phyloP scores from a whole-genome alignment of 2,329 filamentous ascomycete genomes.

The Clarireedia monteithiana region DNA sequence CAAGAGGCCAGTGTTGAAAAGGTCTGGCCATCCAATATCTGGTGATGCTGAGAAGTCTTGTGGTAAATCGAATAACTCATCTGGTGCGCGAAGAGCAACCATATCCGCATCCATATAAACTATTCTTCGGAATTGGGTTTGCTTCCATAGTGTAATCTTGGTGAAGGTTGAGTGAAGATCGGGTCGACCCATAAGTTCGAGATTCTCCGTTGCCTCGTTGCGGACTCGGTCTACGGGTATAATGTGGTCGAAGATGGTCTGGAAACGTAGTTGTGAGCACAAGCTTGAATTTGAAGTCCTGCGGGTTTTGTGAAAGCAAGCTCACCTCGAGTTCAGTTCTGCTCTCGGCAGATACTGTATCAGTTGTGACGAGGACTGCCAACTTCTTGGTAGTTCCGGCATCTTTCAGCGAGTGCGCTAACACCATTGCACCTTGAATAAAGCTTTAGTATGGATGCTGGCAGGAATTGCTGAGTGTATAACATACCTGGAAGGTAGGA shows the following conservation, averaged over 20 bases:
- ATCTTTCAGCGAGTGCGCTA: slow-evolving; percentile 92
- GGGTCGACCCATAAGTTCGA: slow-evolving; percentile 83
- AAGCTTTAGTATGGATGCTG: slow-evolving; percentile 18
- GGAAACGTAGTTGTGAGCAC: slow-evolving; percentile 9
- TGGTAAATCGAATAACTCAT: slow-evolving; percentile 74
- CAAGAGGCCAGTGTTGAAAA: slow-evolving; percentile 98
- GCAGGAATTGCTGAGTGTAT: slow-evolving; percentile 7
- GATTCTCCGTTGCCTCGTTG: slow-evolving; percentile 71
- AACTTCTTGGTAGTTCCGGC: slow-evolving; percentile 79
- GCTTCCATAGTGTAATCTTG: slow-evolving; percentile 91
- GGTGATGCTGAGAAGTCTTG: slow-evolving; percentile 65
- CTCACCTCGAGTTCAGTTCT: slow-evolving; percentile 71
- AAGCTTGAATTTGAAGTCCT: too few relatives aligned
- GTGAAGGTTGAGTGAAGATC: slow-evolving; percentile 92
- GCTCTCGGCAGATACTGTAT: slow-evolving; percentile 67
- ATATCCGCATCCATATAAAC: slow-evolving; percentile 94
- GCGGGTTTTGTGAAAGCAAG: neutral
- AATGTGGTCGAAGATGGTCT: slow-evolving; percentile 82
- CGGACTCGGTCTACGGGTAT: slow-evolving; percentile 75
- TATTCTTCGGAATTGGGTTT: slow-evolving; percentile 82
- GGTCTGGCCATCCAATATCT: slow-evolving; percentile 95
- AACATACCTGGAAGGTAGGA: slow-evolving; percentile 78
- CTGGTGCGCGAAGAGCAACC: slow-evolving; percentile 81
- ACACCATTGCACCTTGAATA: slow-evolving; percentile 71
- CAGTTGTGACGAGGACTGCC: slow-evolving; percentile 73